phyloP scores from a whole-genome alignment of 495 filamentous ascomycete species.

The Viridothelium virens region DNA sequence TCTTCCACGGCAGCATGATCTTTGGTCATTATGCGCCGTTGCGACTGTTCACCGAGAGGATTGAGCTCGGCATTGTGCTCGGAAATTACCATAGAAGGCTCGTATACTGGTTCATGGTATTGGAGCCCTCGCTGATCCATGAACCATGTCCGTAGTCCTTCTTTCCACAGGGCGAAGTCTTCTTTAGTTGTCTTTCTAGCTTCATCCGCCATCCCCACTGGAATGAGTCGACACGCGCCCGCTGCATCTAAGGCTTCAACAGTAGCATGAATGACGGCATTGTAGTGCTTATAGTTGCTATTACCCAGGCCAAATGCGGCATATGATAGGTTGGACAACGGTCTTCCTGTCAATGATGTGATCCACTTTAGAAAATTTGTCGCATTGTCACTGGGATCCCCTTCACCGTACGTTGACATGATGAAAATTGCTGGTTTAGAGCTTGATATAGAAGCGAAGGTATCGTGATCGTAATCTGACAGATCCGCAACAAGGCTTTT shows the following conservation, averaged over 20 bases:
- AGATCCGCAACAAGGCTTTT: constrained; percentile 42
- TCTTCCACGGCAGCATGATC: not conserved
- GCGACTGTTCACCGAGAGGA: not conserved
- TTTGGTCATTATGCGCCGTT: not conserved
- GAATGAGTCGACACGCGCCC: constrained; percentile 38
- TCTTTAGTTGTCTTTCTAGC: constrained; percentile 43
- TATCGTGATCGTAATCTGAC: constrained; percentile 43
- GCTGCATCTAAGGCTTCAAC: constrained; percentile 33
- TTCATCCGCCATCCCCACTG: constrained; percentile 42
- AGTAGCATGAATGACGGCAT: constrained; percentile 41
- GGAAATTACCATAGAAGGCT: constrained; percentile 38
- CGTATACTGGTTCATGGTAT: constrained; percentile 37
- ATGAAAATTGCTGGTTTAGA: constrained; percentile 45
- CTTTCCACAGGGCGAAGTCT: constrained; percentile 47
- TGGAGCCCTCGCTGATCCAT: constrained; percentile 34
- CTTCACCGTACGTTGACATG: constrained; percentile 49
- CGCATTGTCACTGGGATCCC: constrained; percentile 49
- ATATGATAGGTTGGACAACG: constrained; percentile 38
- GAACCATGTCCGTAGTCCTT: constrained; percentile 38
- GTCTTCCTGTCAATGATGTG: constrained; percentile 25
- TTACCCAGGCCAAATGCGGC: constrained; percentile 44
- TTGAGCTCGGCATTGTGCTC: constrained; percentile 35
- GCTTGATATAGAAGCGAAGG: constrained; percentile 35
- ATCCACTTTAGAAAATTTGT: constrained; percentile 43
- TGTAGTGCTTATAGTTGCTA: constrained; percentile 48